A percentile compares a stretch with the other conserved stretches of the same genome.
Evolutionary conservation across 768 basidiomycete species (phyloP).

Genomic region (Chalciporus piperatus): DNA sequence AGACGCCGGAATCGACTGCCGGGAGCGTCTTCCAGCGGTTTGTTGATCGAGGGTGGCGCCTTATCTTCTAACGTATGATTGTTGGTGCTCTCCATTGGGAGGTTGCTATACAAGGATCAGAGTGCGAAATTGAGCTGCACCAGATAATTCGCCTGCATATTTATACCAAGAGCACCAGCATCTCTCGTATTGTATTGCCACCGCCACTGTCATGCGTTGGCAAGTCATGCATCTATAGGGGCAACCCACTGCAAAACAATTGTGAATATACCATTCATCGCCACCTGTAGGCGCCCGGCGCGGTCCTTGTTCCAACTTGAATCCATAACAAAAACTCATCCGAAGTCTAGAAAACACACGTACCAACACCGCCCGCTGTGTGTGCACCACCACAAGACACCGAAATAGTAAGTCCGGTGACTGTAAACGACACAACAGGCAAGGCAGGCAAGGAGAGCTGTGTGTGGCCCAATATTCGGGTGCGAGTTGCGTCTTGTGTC

Average conservation of each 20-base stretch:
- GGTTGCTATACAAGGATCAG: not conserved
- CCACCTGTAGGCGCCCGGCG: slow-evolving; percentile 12
- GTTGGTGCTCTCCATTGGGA: not conserved
- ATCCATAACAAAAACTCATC: not conserved
- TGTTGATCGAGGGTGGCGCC: not conserved
- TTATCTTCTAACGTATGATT: not conserved
- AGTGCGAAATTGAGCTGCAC: not conserved
- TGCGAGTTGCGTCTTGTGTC: not conserved
- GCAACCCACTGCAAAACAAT: not conserved
- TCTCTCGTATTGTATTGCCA: slow-evolving; percentile 1
- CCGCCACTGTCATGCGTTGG: not conserved
- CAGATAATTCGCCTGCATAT: slow-evolving; percentile 3
- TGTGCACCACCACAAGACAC: not conserved
- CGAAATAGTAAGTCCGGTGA: not conserved
- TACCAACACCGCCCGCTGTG: not conserved
- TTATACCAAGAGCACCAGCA: slow-evolving; percentile 13
- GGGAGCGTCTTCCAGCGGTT: not conserved
- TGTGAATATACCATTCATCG: not conserved
- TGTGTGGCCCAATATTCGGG: not conserved
- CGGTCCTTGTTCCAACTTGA: not conserved
- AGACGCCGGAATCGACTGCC: slow-evolving; percentile 7
- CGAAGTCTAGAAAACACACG: slow-evolving; percentile 12
- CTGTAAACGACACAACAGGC: not conserved
- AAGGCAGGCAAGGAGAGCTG: not conserved
- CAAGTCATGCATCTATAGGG: not conserved